These are phyloP conservation scores for Blepharisma stoltei DNA, from an alignment of 73 alveolate species.

Conservation along the genomic window DNA sequence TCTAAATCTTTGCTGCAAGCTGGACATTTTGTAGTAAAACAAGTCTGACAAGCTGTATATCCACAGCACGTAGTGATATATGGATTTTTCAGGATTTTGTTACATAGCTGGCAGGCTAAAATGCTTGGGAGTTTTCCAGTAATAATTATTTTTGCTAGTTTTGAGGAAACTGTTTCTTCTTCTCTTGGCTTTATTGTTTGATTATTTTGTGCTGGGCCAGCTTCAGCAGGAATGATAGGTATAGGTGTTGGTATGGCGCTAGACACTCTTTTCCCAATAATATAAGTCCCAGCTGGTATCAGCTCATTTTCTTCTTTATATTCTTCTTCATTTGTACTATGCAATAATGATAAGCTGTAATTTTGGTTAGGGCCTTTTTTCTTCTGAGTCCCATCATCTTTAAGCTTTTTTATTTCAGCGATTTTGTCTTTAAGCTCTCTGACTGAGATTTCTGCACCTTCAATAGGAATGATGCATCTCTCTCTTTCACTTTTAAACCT, in stretches of 20 bases:
- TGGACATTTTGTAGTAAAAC: constrained; percentile 5
- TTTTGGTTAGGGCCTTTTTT: constrained; percentile 25
- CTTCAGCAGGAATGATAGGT: neutral
- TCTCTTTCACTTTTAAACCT: constrained; percentile 24
- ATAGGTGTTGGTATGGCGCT: constrained; percentile 6
- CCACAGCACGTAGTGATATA: constrained; percentile 15
- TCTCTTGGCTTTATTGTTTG: constrained; percentile 8
- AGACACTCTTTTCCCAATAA: constrained; percentile 7
- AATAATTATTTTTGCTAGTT: constrained; percentile 5
- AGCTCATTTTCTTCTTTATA: neutral
- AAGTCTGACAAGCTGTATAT: constrained; percentile 12
- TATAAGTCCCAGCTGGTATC: constrained; percentile 13
- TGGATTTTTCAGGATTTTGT: constrained; percentile 1
- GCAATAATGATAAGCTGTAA: neutral
- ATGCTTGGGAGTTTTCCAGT: constrained; percentile 15
- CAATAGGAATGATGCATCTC: neutral
- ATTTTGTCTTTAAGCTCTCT: constrained; percentile 8
- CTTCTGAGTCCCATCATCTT: constrained; percentile 18
- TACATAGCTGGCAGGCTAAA: constrained; percentile 10
- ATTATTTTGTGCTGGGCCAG: neutral
- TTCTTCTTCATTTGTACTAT: constrained; percentile 7
- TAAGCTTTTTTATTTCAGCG: neutral
- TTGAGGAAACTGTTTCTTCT: constrained; percentile 24
- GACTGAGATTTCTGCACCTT: neutral
- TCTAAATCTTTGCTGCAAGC: neutral